These are phyloP conservation scores for Fusarium liriodendri DNA, from an alignment of 2,329 filamentous ascomycete genomes.

Conservation along the genomic window DNA sequence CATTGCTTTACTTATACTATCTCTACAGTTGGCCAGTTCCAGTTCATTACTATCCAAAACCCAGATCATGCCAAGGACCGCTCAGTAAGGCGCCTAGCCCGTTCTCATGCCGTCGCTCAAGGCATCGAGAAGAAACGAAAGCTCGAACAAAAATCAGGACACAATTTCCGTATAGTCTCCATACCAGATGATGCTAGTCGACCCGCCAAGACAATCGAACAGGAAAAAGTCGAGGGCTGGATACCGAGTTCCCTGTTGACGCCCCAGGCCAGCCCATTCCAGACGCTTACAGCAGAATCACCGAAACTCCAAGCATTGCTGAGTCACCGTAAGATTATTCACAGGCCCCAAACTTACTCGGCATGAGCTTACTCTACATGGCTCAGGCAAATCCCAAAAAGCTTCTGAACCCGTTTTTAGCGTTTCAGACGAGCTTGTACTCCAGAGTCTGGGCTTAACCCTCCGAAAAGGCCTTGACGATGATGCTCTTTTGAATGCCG, in stretches of 20 bases:
- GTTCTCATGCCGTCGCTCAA: slow-evolving; percentile 35
- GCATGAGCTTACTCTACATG: accelerated
- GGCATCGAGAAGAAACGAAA: slow-evolving; percentile 28
- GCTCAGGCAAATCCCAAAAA: slow-evolving; percentile 38
- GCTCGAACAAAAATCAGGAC: neutral
- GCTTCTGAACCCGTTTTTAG: slow-evolving; percentile 52
- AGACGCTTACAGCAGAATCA: slow-evolving; percentile 19
- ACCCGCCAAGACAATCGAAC: accelerated
- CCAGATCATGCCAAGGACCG: slow-evolving; percentile 8
- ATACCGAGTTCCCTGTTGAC: neutral
- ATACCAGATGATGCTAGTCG: neutral
- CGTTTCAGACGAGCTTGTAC: slow-evolving; percentile 48
- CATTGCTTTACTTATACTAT: neutral
- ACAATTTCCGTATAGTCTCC: slow-evolving; percentile 17
- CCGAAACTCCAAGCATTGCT: slow-evolving; percentile 21
- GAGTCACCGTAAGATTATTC: slow-evolving; percentile 5
- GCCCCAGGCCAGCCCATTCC: slow-evolving; percentile 16
- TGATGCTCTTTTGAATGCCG: slow-evolving; percentile 51
- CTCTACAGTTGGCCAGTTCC: slow-evolving; percentile 21
- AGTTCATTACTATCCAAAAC: slow-evolving; percentile 24
- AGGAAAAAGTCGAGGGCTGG: accelerated
- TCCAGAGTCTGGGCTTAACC: slow-evolving; percentile 52
- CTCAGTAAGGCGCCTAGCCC: slow-evolving; percentile 10
- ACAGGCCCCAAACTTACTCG: accelerated
- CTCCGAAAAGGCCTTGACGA: slow-evolving; percentile 49